Evolutionary conservation across 2,329 filamentous ascomycete genomes (phyloP).

Genomic region (Stachybotrys chlorohalonatus): DNA sequence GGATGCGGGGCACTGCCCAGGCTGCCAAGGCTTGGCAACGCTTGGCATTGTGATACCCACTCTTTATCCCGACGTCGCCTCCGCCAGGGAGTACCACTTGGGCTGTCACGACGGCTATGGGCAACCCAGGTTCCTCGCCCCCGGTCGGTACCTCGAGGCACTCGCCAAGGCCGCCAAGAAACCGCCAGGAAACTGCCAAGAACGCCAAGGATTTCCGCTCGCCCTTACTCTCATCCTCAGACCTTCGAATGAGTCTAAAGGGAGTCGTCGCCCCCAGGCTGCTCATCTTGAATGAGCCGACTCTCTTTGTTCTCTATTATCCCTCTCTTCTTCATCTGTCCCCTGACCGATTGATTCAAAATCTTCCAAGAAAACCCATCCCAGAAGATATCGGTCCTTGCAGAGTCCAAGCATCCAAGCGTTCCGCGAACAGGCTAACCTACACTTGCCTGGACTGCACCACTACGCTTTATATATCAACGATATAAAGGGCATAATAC

Average conservation of each 20-base stretch:
- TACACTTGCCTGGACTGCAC: not conserved
- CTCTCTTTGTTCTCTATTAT: slow-evolving; percentile 3
- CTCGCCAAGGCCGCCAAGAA: slow-evolving; percentile 15
- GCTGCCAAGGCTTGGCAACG: slow-evolving; percentile 27
- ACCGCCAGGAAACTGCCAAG: slow-evolving; percentile 27
- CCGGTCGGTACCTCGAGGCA: slow-evolving; percentile 8
- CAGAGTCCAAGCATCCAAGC: not conserved
- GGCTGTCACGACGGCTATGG: rapidly evolving
- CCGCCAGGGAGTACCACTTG: slow-evolving; percentile 6
- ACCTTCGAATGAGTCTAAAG: slow-evolving; percentile 25
- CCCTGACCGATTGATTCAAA: not conserved
- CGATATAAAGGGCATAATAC: not conserved
- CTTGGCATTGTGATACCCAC: slow-evolving; percentile 24
- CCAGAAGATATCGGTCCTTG: not conserved
- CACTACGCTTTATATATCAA: not conserved
- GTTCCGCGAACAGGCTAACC: not conserved
- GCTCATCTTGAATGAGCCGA: not conserved
- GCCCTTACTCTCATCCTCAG: slow-evolving; percentile 24
- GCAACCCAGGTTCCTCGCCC: not conserved
- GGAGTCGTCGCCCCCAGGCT: slow-evolving; percentile 20
- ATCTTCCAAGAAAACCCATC: not conserved
- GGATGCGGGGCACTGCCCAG: slow-evolving; percentile 26
- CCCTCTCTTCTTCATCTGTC: not conserved
- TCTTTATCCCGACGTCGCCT: slow-evolving; percentile 9
- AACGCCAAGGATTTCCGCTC: slow-evolving; percentile 25